These are phyloP conservation scores for Fusarium sp. DNA, from an alignment of 2,329 filamentous ascomycete genomes.

Conservation along the genomic window DNA sequence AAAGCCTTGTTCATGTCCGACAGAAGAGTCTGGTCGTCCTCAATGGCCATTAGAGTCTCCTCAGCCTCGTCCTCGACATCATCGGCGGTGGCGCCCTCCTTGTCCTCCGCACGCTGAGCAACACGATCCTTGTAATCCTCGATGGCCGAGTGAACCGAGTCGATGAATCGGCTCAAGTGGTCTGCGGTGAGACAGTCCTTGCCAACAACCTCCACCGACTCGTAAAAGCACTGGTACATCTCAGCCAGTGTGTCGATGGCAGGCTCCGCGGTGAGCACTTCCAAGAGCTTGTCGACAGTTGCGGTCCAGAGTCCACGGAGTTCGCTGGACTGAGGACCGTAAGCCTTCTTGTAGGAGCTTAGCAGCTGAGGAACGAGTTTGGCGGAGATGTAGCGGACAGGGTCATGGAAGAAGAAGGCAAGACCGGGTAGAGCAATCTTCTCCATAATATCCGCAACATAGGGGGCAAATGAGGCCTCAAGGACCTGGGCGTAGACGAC, in stretches of 20 bases:
- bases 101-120: constrained; percentile 85
- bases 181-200: constrained; percentile 83
- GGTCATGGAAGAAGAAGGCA: constrained; percentile 99
- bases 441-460: constrained; percentile 94
- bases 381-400: constrained; percentile 93
- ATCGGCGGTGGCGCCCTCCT: constrained; percentile 79
- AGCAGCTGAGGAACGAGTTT: constrained; percentile 95
- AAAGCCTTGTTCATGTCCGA: constrained; percentile 99
- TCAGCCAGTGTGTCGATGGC: constrained; percentile 96
- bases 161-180: constrained; percentile 91
- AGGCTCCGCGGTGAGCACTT: constrained; percentile 93
- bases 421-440: constrained; percentile 95
- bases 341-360: constrained; percentile 93
- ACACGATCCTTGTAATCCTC: constrained; percentile 95
- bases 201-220: constrained; percentile 94
- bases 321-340: constrained; percentile 84
- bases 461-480: constrained; percentile 92
- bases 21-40: constrained; percentile 95
- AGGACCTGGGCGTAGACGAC: constrained; percentile 97
- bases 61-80: constrained; percentile 93
- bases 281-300: constrained; percentile 91
- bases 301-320: constrained; percentile 87
- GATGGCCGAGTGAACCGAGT: constrained; percentile 86
- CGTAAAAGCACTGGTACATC: constrained; percentile 99
- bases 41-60: constrained; percentile 90